These are phyloP conservation scores for Tephrocybe rancida DNA, from an alignment of 768 basidiomycete species.

Conservation along the genomic window DNA sequence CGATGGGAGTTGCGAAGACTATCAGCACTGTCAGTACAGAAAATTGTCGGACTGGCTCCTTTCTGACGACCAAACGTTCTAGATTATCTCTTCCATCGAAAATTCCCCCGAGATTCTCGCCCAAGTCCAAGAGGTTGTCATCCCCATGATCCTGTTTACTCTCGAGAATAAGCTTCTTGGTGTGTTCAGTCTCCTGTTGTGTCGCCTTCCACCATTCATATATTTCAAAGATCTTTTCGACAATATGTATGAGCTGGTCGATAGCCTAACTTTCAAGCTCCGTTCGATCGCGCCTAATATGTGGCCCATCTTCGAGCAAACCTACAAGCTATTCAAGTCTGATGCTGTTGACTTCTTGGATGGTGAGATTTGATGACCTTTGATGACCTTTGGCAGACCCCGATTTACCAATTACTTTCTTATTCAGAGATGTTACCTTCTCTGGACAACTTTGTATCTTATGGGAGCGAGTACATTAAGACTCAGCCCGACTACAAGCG, in stretches of 20 bases:
- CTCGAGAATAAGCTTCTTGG: slow-evolving; percentile 79
- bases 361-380: slow-evolving; percentile 44
- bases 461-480: slow-evolving; percentile 77
- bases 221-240: slow-evolving; percentile 72
- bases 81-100: slow-evolving; percentile 80
- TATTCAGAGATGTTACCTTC: slow-evolving; percentile 81
- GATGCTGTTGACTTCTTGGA: slow-evolving; percentile 88
- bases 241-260: slow-evolving; percentile 85
- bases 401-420: neutral
- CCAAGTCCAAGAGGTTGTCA: slow-evolving; percentile 80
- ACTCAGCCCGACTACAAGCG: slow-evolving; percentile 72
- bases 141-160: slow-evolving; percentile 77
- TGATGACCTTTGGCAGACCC: neutral
- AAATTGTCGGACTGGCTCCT: neutral
- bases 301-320: slow-evolving; percentile 88
- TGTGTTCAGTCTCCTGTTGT: slow-evolving; percentile 32
- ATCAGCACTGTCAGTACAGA: slow-evolving; percentile 64
- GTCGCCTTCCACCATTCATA: neutral
- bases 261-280: slow-evolving; percentile 82
- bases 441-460: slow-evolving; percentile 88
- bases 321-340: slow-evolving; percentile 79
- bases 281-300: slow-evolving; percentile 74
- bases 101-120: slow-evolving; percentile 72
- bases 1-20: slow-evolving; percentile 87
- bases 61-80: slow-evolving; percentile 1